Conservation (phyloP, 2,329 filamentous ascomycete species). For the Tolypocladium cylindrosporum region DNA sequence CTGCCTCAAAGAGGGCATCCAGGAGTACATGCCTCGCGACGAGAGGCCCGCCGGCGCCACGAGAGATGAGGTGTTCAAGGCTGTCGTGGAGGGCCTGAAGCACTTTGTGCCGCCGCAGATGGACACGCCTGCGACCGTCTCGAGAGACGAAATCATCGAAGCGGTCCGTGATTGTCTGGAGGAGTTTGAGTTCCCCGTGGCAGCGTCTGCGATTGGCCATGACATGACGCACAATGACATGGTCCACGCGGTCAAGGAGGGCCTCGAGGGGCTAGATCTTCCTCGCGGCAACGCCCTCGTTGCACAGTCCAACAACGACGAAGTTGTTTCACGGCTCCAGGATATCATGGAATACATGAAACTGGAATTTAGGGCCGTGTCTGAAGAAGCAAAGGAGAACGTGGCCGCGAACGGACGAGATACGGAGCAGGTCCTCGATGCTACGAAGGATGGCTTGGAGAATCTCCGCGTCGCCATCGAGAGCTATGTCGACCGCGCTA, state of each 20-base stretch:
- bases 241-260: conserved; percentile 52
- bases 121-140: conserved; percentile 57
- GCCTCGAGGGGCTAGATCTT: conserved; percentile 41
- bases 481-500: conserved; percentile 63
- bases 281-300: conserved; percentile 29
- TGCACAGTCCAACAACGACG: conserved; percentile 32
- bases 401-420: conserved; percentile 69
- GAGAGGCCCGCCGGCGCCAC: conserved; percentile 51
- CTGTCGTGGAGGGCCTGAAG: conserved; percentile 77
- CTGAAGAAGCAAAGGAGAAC: conserved; percentile 63
- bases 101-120: conserved; percentile 68
- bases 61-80: conserved; percentile 75
- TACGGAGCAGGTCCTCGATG: conserved; percentile 80
- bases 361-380: conserved; percentile 48
- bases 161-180: conserved; percentile 81
- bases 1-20: conserved; percentile 76
- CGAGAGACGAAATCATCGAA: conserved; percentile 73
- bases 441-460: conserved; percentile 79
- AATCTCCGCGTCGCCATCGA: conserved; percentile 73
- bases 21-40: conserved; percentile 55
- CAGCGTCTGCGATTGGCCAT: conserved; percentile 43
- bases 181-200: conserved; percentile 66
- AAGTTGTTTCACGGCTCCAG: conserved; percentile 45
- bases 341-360: conserved; percentile 56
- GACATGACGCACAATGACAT: conserved; percentile 50